Base-by-base conservation (phyloP, 2,329 filamentous ascomycete genomes). In the Penicillium expansum region DNA sequence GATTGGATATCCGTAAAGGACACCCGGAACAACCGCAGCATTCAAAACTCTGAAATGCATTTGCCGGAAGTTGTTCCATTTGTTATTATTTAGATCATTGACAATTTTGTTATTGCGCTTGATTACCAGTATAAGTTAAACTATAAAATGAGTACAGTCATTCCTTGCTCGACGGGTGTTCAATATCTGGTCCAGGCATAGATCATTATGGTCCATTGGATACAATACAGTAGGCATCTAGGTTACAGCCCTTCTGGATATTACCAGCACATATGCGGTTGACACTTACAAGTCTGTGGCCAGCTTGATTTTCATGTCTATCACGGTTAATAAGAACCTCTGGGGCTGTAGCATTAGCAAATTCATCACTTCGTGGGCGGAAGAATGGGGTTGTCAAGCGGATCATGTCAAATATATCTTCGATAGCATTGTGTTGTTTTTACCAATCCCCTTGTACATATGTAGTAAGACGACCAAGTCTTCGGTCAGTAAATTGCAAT, bases 231-330 rank as follows among this genome's bases (percentile, higher is more conserved):
- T 81, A 0, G 83, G 69, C 1, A 82, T 86, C 42, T 82, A 86
- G 66, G 83, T 86, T 16, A 80, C 83, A 2, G 83, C 83, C 0
- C 70, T 88, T 13, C 85, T 85, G 0, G 79, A 80, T 13, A 87
- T 88, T 55, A 78, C 76, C 5, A 84, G 65, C 44, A 75, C 73
- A 76, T 87, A 87, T 64, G 82, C 83, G 0, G 80, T 87, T 16
- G 85, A 88, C 67, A 82, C 79, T 55, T 87, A 88, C 70, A 87
- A 87, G 71, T 83, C 84, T 0, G 81, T 86, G 2, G 79, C 84
- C 0, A 84, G 84, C 3, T 79, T 77, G 3, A 73, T 87, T 47
- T 84, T 87, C 67, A 83, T 86, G 0, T 76, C 80, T 8, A 81
- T 85, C 61, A 87, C 84, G 50, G 83, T 87, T 44, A 85, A 85